Evolutionary conservation across 2,329 filamentous ascomycete species (phyloP), one percentile per base, ranked within the genome.

Genomic region (Fusarium keratoplasticum): DNA sequence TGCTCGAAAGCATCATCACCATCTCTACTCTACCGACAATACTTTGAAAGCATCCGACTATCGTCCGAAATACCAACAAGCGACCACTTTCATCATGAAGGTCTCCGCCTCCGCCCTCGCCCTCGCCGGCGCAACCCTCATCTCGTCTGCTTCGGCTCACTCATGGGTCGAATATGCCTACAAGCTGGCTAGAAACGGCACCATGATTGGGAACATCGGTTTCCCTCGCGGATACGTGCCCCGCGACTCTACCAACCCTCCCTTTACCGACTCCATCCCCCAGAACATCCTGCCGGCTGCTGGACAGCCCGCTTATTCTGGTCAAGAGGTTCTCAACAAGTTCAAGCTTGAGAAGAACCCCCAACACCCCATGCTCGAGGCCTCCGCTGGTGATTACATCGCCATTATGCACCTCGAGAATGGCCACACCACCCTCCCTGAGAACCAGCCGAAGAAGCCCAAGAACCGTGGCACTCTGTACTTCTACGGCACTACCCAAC

Each of bases 121-220:
- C 66, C 67, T 82, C 38, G 71, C 67, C 64, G 72, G 70, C 20
- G 67, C 76, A 42, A 62, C 76, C 5, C 67, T 85, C 35, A 72
- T 84, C 29, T 79, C 84, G 42, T 72, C 85, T 7, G 81, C 78
- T 36, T 75, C 75, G 29, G 92, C 90, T 38, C 96, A 98, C 83
- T 93, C 91, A 20, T 98, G 95, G 95, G 88, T 96, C 57, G 95
- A 98, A 83, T 87, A 92, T 77, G 86, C 96, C 59, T 89, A 87
- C 71, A 90, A 91, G 66, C 91, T 98, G 80, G 89, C 91, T 62
- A 81, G 89, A 31, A 93, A 95, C 77, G 95, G 95, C 64, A 90
- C 90, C 36, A 94, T 95, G 80, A 85, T 91, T 22, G 93, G 93
- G 31, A 81, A 87, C 9, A 85, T 89, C 27, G 96, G 96, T 35